phyloP scores from a whole-genome alignment of 208 protist genomes.

The Trypanosoma rangeli region DNA sequence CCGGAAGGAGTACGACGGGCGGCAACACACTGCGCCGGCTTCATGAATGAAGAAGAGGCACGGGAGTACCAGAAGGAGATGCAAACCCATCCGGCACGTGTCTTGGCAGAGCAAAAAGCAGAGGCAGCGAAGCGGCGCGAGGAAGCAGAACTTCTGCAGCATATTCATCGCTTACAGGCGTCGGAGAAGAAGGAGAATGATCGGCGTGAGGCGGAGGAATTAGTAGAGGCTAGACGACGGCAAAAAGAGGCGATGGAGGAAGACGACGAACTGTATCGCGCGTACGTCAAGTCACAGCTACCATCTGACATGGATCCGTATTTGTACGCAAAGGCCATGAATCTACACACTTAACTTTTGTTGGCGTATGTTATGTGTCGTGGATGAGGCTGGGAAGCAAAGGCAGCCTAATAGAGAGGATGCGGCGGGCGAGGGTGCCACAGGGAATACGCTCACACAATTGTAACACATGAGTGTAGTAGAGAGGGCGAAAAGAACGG shows the following conservation, averaged over 20 bases:
- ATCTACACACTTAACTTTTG: constrained; percentile 25
- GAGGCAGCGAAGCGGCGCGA: constrained; percentile 34
- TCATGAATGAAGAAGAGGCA: constrained; percentile 61
- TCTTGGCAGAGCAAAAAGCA: constrained; percentile 42
- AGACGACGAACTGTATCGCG: constrained; percentile 56
- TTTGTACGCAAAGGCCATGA: constrained; percentile 52
- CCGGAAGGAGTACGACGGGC: constrained; percentile 28
- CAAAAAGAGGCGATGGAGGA: constrained; percentile 36
- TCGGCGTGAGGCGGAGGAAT: constrained; percentile 34
- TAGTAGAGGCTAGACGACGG: constrained; percentile 35
- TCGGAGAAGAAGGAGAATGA: constrained; percentile 63
- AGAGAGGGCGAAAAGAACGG: not conserved
- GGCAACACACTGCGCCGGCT: constrained; percentile 50
- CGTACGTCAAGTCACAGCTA: constrained; percentile 67
- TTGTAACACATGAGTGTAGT: not conserved
- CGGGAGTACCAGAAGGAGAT: constrained; percentile 61
- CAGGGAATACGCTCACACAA: not conserved
- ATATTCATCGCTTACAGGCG: constrained; percentile 65
- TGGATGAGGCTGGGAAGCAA: not conserved
- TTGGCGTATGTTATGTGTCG: not conserved
- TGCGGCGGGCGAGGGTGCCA: not conserved
- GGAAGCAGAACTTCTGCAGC: constrained; percentile 41
- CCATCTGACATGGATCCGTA: constrained; percentile 58
- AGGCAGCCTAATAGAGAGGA: not conserved
- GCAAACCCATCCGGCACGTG: constrained; percentile 48